phyloP scores from a whole-genome alignment of 768 basidiomycete species.

The Termitomyces sp. region DNA sequence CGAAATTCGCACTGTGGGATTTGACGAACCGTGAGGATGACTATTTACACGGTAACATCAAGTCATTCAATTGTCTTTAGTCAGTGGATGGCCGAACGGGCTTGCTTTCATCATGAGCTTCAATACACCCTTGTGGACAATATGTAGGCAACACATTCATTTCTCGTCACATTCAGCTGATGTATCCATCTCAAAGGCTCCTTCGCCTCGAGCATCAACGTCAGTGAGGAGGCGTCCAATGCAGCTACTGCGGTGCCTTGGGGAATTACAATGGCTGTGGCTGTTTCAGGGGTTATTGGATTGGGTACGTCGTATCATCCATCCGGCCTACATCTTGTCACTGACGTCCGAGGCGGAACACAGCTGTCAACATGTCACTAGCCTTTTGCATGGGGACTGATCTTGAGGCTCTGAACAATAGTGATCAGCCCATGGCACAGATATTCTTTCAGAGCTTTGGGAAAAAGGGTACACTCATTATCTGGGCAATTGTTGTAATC shows the following conservation, averaged over 20 bases:
- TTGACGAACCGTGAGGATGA: constrained; percentile 25
- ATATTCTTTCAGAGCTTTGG: constrained; percentile 54
- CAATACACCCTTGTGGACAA: constrained; percentile 44
- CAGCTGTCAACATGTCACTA: constrained; percentile 59
- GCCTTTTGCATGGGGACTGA: constrained; percentile 65
- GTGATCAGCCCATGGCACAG: constrained; percentile 59
- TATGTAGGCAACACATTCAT: constrained; percentile 29
- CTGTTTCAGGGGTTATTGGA: constrained; percentile 58
- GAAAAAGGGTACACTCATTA: constrained; percentile 32
- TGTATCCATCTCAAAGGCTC: neutral
- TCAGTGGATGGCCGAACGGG: constrained; percentile 59
- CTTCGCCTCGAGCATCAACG: constrained; percentile 61
- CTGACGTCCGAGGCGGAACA: neutral
- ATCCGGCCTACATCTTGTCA: neutral
- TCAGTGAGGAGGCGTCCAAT: constrained; percentile 72
- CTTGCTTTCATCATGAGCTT: constrained; percentile 54
- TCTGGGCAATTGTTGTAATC: constrained; percentile 38
- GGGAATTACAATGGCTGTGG: constrained; percentile 60
- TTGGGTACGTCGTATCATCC: constrained; percentile 42
- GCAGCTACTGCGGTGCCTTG: constrained; percentile 69
- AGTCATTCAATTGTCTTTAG: constrained; percentile 25
- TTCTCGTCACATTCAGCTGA: neutral
- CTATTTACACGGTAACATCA: neutral
- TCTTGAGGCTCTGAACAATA: constrained; percentile 39
- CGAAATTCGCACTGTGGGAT: constrained; percentile 34